A percentile compares a stretch with the other conserved stretches of the same genome.
These are phyloP conservation scores for Umbilicus rupestris DNA, from an alignment of 164 flowering plant species.

Conservation along the genomic window DNA sequence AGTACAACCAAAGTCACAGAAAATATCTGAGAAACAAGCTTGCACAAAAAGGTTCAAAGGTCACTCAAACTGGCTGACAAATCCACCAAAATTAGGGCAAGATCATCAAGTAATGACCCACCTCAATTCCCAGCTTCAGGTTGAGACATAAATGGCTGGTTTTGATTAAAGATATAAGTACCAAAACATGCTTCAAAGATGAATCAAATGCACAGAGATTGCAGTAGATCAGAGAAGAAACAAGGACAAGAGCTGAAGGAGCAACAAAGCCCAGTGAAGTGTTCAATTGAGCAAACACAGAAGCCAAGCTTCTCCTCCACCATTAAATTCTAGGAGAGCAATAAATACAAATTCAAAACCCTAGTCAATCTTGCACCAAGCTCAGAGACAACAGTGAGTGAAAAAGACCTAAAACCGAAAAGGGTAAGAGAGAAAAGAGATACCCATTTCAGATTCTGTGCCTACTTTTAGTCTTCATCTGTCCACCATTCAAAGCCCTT, in stretches of 20 bases:
- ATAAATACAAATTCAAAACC: constrained; percentile 32
- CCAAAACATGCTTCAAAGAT: constrained; percentile 8
- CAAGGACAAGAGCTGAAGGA: neutral
- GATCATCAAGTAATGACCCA: constrained; percentile 7
- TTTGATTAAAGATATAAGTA: neutral
- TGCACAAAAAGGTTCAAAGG: too few species aligned
- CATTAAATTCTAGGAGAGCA: constrained; percentile 14
- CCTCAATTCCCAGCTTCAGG: too few species aligned
- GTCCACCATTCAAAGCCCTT: constrained; percentile 31
- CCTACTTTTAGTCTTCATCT: constrained; percentile 37
- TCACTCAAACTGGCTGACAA: neutral
- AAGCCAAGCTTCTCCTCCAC: constrained; percentile 16
- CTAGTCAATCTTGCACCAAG: constrained; percentile 33
- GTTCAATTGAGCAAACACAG: constrained; percentile 23
- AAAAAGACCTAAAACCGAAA: constrained; percentile 29
- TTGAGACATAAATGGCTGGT: too few species aligned
- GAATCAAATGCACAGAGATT: constrained; percentile 14
- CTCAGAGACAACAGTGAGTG: constrained; percentile 23
- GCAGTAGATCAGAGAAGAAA: constrained; percentile 24
- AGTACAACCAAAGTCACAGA: neutral
- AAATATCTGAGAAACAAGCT: too few species aligned
- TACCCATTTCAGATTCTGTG: constrained; percentile 59
- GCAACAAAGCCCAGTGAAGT: constrained; percentile 8
- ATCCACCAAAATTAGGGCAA: neutral
- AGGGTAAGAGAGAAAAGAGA: constrained; percentile 28